Base-by-base conservation (phyloP, 345 rosid species). In the Rhizophora apiculata region DNA sequence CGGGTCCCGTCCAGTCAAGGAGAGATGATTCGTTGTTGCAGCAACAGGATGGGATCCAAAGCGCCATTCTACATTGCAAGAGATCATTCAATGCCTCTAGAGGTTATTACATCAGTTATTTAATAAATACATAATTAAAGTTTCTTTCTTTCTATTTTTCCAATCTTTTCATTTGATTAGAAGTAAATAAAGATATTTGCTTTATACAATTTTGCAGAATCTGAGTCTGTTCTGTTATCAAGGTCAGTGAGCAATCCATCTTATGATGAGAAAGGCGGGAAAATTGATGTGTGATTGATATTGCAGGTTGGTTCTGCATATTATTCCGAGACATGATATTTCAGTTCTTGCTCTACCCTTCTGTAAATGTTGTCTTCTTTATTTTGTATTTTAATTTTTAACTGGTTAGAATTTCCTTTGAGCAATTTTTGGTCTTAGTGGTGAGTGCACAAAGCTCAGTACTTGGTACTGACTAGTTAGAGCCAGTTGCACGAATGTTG, bases 31-130 rank as follows among this genome's bases (percentile, higher is more conserved):
- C 99, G 39, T 85, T 96, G 72, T 70, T 90, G 67, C 96, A 92
- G 80, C 97, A 89, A 39, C 85, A 92, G 73, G 99, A 96, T 72
- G 92, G 97, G 34, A 96, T 96, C 63, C 99, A 90, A 75, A 81
- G 97, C 70, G 99, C 99, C 63, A 96, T 96, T 54, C 74, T 96
- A 59, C 99, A 96, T 69, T 96, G 99, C 85, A 96, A 96, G 79
- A 83, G 87, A 82, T 96, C 98, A 37, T 88, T 96, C 74, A 90
- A 92, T 76, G 91, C 91, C 16, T 55, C 59, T 22, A 55, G 59
- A 55, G 59, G 59, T 55, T 55, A 22, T 20, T 53, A 22, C 8
- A 22, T 55, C 49, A 43, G 15, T 43, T 43, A 43, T 43, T 13
- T 43, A 43, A 15, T 3, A 11, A 43, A 43, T 43, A 43, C 59